Conservation (phyloP, 2,329 filamentous ascomycete genomes). For the Pestalotiopsis sp. region DNA sequence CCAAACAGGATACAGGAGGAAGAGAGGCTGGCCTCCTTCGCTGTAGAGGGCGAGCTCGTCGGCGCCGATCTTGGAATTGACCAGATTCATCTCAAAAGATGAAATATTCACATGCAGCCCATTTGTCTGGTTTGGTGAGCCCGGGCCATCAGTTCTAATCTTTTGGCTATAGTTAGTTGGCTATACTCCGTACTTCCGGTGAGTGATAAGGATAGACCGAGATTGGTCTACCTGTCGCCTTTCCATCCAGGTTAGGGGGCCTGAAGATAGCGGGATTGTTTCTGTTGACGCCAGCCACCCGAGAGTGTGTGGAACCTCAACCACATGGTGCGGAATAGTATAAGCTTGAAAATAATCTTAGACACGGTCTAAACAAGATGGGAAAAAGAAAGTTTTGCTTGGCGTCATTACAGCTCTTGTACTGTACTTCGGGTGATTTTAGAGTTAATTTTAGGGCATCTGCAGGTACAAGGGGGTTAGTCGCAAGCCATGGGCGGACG, state of each 20-base stretch:
- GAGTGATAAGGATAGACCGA: neutral
- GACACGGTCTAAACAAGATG: neutral
- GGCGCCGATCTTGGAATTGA: neutral
- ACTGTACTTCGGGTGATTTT: slow-evolving; percentile 1
- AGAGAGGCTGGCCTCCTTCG: neutral
- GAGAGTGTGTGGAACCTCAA: neutral
- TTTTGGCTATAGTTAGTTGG: neutral
- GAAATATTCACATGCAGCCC: neutral
- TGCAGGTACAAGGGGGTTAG: slow-evolving; percentile 5
- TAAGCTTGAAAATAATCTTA: neutral
- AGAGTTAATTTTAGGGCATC: slow-evolving; percentile 6
- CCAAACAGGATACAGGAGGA: neutral
- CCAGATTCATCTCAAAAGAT: neutral
- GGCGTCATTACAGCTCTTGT: neutral
- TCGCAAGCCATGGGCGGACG: neutral
- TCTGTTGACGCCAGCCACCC: neutral
- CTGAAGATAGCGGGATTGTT: neutral
- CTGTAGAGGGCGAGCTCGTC: neutral
- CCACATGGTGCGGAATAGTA: neutral
- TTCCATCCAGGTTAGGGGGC: neutral
- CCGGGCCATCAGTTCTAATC: neutral
- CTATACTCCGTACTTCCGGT: too few species aligned
- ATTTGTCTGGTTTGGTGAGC: neutral
- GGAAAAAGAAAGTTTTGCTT: neutral
- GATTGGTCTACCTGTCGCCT: neutral